Evolutionary conservation across 2,329 filamentous ascomycete genomes (phyloP).

Genomic region (Niveomyces coronatus): DNA sequence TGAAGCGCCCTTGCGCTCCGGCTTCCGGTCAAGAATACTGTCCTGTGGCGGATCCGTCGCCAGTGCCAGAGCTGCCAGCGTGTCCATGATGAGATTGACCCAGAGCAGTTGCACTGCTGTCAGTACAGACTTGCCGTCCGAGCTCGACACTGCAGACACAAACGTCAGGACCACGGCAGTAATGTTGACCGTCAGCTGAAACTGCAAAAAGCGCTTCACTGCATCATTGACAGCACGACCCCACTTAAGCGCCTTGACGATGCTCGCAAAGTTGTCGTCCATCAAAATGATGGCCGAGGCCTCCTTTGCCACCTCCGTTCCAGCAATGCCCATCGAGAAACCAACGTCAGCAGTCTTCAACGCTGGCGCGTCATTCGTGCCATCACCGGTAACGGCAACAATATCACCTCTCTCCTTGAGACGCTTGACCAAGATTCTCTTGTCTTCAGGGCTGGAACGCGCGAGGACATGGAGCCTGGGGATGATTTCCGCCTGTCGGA

Average conservation of each 20-base stretch:
- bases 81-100: conserved; percentile 98
- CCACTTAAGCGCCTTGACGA: conserved; percentile 75
- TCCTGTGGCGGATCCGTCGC: conserved; percentile 84
- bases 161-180: conserved; percentile 84
- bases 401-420: conserved; percentile 66
- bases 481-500: conserved; percentile 56
- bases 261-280: conserved; percentile 84
- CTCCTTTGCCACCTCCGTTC: conserved; percentile 77
- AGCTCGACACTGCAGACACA: conserved; percentile 68
- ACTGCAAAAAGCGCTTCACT: conserved; percentile 67
- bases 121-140: conserved; percentile 61
- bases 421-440: conserved; percentile 60
- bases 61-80: conserved; percentile 77
- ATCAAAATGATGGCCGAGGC: conserved; percentile 78
- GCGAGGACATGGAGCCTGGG: conserved; percentile 62
- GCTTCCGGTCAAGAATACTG: conserved; percentile 68
- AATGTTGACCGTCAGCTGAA: conserved; percentile 81
- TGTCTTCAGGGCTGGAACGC: conserved; percentile 66
- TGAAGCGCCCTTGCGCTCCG: conserved; percentile 44
- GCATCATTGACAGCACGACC: conserved; percentile 68
- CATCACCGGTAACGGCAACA: conserved; percentile 74
- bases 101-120: conserved; percentile 87
- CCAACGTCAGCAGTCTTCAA: conserved; percentile 74
- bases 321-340: conserved; percentile 78
- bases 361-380: conserved; percentile 74